Conservation (phyloP, 2,329 filamentous ascomycete species). For the Pseudocercospora ulei region DNA sequence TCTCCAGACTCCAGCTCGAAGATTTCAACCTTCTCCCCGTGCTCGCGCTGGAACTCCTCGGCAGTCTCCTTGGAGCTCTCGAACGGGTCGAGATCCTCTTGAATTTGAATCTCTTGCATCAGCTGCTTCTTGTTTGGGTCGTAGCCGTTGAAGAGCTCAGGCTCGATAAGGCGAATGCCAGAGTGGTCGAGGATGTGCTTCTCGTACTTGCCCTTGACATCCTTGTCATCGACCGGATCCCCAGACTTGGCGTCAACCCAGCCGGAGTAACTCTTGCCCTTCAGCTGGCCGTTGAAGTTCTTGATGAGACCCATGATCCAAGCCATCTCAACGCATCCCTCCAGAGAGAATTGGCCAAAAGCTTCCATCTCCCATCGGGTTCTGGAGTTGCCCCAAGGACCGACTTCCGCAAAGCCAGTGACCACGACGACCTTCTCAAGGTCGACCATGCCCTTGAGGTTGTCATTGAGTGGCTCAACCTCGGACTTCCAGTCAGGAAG, state of each 20-base stretch:
- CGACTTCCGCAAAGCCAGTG: constrained; percentile 90
- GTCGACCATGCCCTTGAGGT: constrained; percentile 95
- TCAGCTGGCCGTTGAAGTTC: constrained; percentile 92
- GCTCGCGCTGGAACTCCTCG: constrained; percentile 92
- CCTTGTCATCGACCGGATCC: constrained; percentile 95
- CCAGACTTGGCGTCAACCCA: constrained; percentile 93
- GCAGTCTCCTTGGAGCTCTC: constrained; percentile 96
- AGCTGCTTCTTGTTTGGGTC: constrained; percentile 98
- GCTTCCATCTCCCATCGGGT: constrained; percentile 99
- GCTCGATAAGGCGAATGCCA: constrained; percentile 94
- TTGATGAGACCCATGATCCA: constrained; percentile 99
- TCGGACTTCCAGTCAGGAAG: constrained; percentile 88
- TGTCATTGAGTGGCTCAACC: constrained; percentile 74
- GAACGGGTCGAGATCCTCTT: constrained; percentile 94
- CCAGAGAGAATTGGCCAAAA: constrained; percentile 88
- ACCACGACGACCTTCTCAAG: constrained; percentile 96
- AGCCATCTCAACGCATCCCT: constrained; percentile 97
- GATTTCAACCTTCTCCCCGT: constrained; percentile 94
- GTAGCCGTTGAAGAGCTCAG: constrained; percentile 91
- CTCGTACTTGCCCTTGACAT: constrained; percentile 95
- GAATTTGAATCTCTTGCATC: constrained; percentile 92
- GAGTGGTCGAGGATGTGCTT: constrained; percentile 92
- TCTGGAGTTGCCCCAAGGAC: constrained; percentile 96
- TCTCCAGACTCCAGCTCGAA: constrained; percentile 91
- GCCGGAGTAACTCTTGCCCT: constrained; percentile 91